Percentiles rank a stretch among this genome's conserved stretches.
phyloP scores from a whole-genome alignment of 1,139 yeast species.

The Wickerhamiella pararugosa region DNA sequence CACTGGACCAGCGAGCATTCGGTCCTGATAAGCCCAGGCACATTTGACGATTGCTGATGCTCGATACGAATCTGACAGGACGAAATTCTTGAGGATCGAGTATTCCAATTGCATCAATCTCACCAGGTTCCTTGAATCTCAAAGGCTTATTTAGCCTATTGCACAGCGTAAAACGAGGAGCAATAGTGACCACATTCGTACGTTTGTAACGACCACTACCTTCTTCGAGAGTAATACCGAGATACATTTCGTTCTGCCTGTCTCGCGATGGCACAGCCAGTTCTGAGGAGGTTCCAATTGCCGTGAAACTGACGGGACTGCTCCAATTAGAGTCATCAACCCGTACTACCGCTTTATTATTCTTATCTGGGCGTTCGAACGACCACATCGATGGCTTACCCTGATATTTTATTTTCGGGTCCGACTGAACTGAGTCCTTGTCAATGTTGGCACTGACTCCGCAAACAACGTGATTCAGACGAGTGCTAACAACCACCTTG shows the following conservation, averaged over 20 bases:
- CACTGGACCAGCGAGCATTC: slow-evolving; percentile 68
- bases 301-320: slow-evolving; percentile 67
- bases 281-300: slow-evolving; percentile 71
- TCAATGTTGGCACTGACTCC: neutral
- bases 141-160: slow-evolving; percentile 46
- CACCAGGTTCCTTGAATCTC: slow-evolving; percentile 49
- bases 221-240: slow-evolving; percentile 63
- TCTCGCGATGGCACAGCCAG: slow-evolving; percentile 41
- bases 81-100: slow-evolving; percentile 36
- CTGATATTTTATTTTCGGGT: slow-evolving; percentile 17
- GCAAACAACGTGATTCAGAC: slow-evolving; percentile 30
- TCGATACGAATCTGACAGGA: slow-evolving; percentile 48
- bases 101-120: slow-evolving; percentile 8
- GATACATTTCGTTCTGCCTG: slow-evolving; percentile 50
- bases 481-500: slow-evolving; percentile 45
- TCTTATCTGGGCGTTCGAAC: slow-evolving; percentile 33
- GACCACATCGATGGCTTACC: slow-evolving; percentile 69
- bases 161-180: slow-evolving; percentile 69
- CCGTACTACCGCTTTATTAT: slow-evolving; percentile 53
- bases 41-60: slow-evolving; percentile 16
- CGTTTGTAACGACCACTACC: slow-evolving; percentile 74
- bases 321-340: slow-evolving; percentile 69
- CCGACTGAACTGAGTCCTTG: neutral
- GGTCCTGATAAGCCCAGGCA: slow-evolving; percentile 41
- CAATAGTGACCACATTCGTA: slow-evolving; percentile 61